Base-by-base conservation (phyloP, 148 eudicot species). In the Diospyros kaki region DNA sequence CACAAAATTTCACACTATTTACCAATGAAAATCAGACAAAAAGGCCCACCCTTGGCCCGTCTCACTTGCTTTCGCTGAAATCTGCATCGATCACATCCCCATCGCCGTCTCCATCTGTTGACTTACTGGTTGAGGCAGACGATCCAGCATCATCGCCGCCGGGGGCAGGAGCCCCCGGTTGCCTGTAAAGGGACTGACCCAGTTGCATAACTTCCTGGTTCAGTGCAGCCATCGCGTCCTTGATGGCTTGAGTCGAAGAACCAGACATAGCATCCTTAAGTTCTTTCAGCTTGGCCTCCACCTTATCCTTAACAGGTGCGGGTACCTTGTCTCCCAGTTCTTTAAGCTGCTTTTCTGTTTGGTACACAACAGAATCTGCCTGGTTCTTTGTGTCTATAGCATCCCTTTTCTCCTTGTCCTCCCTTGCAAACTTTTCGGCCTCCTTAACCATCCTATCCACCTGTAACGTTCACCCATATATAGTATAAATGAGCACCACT, bases 361-460 rank as follows among this genome's bases (percentile, higher is more conserved):
- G 90, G 76, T 92, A 88, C 41, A 88, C 83, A 2, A 85, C 74
- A 0, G 89, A 92, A 8, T 89, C 93, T 2, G 87, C 92, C 69
- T 89, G 90, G 76, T 92, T 92, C 80, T 90, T 92, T 39, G 94
- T 84, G 79, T 92, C 94, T 3, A 88, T 88, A 4, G 88, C 97
- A 8, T 92, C 97, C 65, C 91, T 84, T 83, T 76, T 92, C 72
- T 88, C 97, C 75, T 85, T 84, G 73, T 92, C 97, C 64, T 92
- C 97, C 74, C 85, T 81, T 40, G 94, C 89, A 64, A 69, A 92
- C 81, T 68, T 88, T 69, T 88, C 97, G 0, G 90, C 93, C 65
- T 91, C 94, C 76, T 81, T 51, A 56, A 92, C 97, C 97, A 89
- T 92, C 43, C 80, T 73, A 48, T 88, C 92, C 67, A 91, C 93